Base-by-base conservation (phyloP, 1,284 basidiomycete species). In the Microbotryomycetes sp. region DNA sequence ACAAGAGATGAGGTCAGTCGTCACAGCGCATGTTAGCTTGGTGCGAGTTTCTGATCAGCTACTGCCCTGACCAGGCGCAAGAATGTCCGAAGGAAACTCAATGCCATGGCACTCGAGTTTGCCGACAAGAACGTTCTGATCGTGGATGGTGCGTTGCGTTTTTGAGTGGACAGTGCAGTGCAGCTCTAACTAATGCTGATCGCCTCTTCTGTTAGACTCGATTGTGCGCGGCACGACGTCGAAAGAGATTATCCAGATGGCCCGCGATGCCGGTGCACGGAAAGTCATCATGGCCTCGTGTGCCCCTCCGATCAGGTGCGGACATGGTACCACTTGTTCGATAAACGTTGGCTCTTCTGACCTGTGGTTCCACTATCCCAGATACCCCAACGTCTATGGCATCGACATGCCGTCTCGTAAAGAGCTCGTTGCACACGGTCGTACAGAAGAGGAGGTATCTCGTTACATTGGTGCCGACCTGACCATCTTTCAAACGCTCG, bases 81-180 rank as follows among this genome's bases (percentile, higher is more conserved):
- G 81, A 98, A 96, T 73, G 96, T 99, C 16, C 81, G 96, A 61
- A 82, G 88, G 68, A 99, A 99, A 77, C 79, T 98, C 64, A 98
- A 98, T 75, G 96, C 96, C 3, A 99, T 98, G 93, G 93, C 96
- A n/a, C 81, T 97, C 64, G 96, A 99, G 78, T 99, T 99, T 74
- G 82, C 81, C 16, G 84, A 81, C 72, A 97, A 97, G 80, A 89
- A 87, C 69, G 92, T 99, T 6, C 82, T 99, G 52, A 82, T 99
- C 54, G 96, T 99, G 28, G 96, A 99, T 78, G 92, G 89, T 89
- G 70, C 21, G 53, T 56, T 16, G 59, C 52, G 47, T 24, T 56
- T 56, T 26, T 3, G 21, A 31, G 4, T 7, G 21, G n/a, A 2
- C 41, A 45, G 21, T 9, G 26, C 31, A n/a, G n/a, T n/a, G n/a